Base-by-base conservation (phyloP, 371 early-diverging fungal species). In the Mucor plumbeus region DNA sequence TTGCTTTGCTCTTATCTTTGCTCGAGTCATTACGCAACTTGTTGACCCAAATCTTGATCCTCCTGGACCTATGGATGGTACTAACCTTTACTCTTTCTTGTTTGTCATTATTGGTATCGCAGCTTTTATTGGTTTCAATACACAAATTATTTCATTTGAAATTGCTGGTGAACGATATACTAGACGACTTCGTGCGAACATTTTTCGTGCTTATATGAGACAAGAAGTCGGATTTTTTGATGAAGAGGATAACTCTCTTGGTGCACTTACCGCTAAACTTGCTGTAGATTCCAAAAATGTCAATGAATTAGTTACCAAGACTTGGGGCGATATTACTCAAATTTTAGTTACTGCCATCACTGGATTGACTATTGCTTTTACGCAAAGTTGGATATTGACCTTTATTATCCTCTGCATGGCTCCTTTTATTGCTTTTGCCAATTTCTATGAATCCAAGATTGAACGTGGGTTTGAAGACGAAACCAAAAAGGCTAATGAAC, bases 141-240 rank as follows among this genome's bases (percentile, higher is more conserved):
- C 75, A 8, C 82, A 78, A 61, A 73, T 69, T 9, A 62, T 74
- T 50, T 61, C 74, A 4, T 86, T 87, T 61, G 85, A 83, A 64
- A 39, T 77, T 44, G 80, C 83, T 17, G 86, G 86, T 59, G 90
- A 88, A 67, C 76, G 79, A 7, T 79, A 89, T 58, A 91, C 91
- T 10, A 72, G 76, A 19, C 85, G 91, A 48, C 71, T 93, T 40
- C 83, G 93, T 54, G 78, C 74, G 35, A 60, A 69, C 40, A 67
- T 85, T 11, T 92, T 92, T 81, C 73, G 82, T 26, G 80, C 88
- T 15, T 80, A 89, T 44, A 78, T 92, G 72, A 72, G 78, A n/a
- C 97, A 97, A 83, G 95, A 97, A 69, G 88, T 96, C 64, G 91
- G 83, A 7, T 97, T 85, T 77, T 97, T 92, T 76, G 98, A 97